Evolutionary conservation across 768 basidiomycete species (phyloP).

Genomic region (Suillus bovinus): DNA sequence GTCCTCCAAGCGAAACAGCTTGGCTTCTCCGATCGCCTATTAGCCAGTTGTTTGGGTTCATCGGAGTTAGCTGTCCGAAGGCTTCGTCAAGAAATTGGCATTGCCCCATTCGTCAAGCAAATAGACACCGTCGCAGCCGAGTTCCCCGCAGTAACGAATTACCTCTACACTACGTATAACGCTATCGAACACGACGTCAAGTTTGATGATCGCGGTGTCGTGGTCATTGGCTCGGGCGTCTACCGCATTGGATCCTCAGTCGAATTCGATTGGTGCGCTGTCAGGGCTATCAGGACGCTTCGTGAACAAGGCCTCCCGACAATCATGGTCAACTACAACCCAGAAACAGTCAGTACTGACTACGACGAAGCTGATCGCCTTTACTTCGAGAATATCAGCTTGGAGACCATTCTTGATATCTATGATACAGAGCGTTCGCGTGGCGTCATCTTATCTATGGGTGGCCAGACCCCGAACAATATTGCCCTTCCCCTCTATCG

Average conservation of each 20-base stretch:
- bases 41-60: constrained; percentile 80
- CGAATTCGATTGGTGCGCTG: constrained; percentile 99
- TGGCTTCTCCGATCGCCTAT: constrained; percentile 93
- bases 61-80: constrained; percentile 93
- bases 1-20: constrained; percentile 88
- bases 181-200: constrained; percentile 90
- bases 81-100: constrained; percentile 79
- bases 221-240: constrained; percentile 97
- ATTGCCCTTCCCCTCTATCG: constrained; percentile 95
- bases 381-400: constrained; percentile 98
- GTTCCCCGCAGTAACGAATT: constrained; percentile 98
- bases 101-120: constrained; percentile 94
- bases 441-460: constrained; percentile 96
- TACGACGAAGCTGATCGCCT: constrained; percentile 98
- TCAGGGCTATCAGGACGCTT: constrained; percentile 93
- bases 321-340: constrained; percentile 99
- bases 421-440: constrained; percentile 88
- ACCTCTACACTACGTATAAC: constrained; percentile 98
- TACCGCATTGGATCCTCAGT: constrained; percentile 99
- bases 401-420: constrained; percentile 96
- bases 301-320: constrained; percentile 94
- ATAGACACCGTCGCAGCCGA: constrained; percentile 99
- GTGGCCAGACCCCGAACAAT: constrained; percentile 98
- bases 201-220: constrained; percentile 91
- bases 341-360: constrained; percentile 98